A percentile compares a stretch with the other conserved stretches of the same genome.
Conservation (phyloP, 2,329 filamentous ascomycete species). For the Epichloe glyceriae region DNA sequence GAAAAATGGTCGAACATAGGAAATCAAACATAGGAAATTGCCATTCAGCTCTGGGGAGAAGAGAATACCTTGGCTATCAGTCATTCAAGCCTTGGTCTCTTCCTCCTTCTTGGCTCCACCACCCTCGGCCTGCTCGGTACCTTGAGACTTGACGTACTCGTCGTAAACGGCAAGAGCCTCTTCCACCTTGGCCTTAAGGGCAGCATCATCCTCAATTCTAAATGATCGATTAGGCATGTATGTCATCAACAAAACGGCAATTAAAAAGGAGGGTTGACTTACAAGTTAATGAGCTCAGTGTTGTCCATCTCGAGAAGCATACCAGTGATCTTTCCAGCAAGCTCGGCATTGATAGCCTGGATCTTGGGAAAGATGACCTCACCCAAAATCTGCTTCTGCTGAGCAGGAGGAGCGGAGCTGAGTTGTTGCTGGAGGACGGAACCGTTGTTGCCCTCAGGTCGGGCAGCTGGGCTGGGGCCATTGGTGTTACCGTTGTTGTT, state of each 20-base stretch:
- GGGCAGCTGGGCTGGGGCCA: slow-evolving; percentile 34
- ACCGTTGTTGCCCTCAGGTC: slow-evolving; percentile 19
- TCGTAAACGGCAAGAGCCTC: slow-evolving; percentile 96
- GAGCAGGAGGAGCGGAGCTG: slow-evolving; percentile 43
- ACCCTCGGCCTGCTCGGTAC: slow-evolving; percentile 19
- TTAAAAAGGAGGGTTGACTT: slow-evolving; percentile 37
- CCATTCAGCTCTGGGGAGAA: slow-evolving; percentile 3
- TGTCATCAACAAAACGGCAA: background rate
- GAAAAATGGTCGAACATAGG: slow-evolving; percentile 16
- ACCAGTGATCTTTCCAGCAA: slow-evolving; percentile 98
- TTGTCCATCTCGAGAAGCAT: slow-evolving; percentile 99
- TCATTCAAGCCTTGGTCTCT: slow-evolving; percentile 28
- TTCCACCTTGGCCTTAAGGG: slow-evolving; percentile 89
- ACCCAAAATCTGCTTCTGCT: slow-evolving; percentile 98
- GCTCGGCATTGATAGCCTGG: slow-evolving; percentile 79
- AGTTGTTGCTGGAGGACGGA: slow-evolving; percentile 46
- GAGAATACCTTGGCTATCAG: background rate
- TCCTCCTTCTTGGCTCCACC: slow-evolving; percentile 37
- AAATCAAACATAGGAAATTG: slow-evolving; percentile 11
- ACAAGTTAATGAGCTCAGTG: slow-evolving; percentile 84
- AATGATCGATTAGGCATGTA: background rate
- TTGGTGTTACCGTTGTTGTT: slow-evolving; percentile 25
- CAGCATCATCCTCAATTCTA: slow-evolving; percentile 78
- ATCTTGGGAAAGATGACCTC: slow-evolving; percentile 99
- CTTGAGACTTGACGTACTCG: slow-evolving; percentile 90